Percentiles rank a stretch among this genome's conserved stretches.
Evolutionary conservation across 2,329 filamentous ascomycete genomes (phyloP).

Genomic region (Colletotrichum sp.): DNA sequence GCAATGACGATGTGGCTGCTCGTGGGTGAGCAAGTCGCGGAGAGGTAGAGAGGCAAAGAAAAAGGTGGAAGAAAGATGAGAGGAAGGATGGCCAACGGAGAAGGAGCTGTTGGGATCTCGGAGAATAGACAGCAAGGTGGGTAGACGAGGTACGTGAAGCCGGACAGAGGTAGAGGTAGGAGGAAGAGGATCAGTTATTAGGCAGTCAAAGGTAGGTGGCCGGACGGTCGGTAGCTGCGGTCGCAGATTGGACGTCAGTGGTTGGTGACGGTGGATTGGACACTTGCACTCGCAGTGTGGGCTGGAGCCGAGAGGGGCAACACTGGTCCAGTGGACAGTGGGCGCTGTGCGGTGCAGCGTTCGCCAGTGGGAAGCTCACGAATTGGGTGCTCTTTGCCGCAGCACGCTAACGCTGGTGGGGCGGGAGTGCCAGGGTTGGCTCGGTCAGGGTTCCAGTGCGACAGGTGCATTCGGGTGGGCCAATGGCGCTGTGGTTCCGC

Average conservation of each 20-base stretch:
- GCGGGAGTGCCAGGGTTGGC: not conserved
- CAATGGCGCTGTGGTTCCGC: not conserved
- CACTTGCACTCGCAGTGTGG: not conserved
- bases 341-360: not conserved
- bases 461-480: not conserved
- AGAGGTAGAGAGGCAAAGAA: not conserved
- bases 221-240: slow-evolving; percentile 6
- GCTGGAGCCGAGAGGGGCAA: slow-evolving; percentile 13
- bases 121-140: not conserved
- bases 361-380: not conserved
- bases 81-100: not conserved
- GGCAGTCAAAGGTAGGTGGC: not conserved
- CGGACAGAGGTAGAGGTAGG: not conserved
- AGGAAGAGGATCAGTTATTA: not conserved
- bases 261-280: slow-evolving; percentile 10
- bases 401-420: not conserved
- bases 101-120: slow-evolving; percentile 2
- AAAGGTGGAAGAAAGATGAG: not conserved
- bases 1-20: not conserved
- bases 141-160: not conserved
- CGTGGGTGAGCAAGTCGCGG: not conserved
- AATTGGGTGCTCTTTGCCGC: slow-evolving; percentile 1
- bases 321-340: not conserved
- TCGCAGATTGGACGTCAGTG: slow-evolving; percentile 9
- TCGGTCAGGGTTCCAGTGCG: not conserved